Evolutionary conservation across 1,284 basidiomycete genomes (phyloP), one percentile per base, ranked within the genome.

Genomic region (Moniliella sp.): DNA sequence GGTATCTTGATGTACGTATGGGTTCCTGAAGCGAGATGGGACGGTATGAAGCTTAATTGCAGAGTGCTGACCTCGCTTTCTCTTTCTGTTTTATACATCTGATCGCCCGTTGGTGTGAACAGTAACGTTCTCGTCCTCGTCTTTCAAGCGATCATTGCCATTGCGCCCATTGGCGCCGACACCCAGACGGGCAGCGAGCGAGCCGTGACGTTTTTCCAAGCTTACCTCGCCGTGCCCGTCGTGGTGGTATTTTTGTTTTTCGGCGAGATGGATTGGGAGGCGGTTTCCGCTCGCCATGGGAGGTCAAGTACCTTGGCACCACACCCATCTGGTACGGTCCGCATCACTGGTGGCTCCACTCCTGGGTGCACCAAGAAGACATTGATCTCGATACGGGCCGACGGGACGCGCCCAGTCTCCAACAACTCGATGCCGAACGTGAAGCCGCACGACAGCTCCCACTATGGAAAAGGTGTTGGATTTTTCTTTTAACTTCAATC

Each of bases 151-250:
- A 46, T 48, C 43, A 43, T 42, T 31, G 46, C 41, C 21, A 39
- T 38, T 18, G 37, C 46, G 33, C 59, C 53, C 21, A 50, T 54
- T 25, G 59, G 48, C 18, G 50, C 50, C 32, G 57, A 46, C 9
- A 33, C 31, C 9, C 39, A 44, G 25, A 11, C 21, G 5, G 38
- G 35, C 4, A 36, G 32, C 9, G 53, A 60, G 4, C 48, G 60
- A n/a, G 65, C 60, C n/a, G 39, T 58, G 37, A 42, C 29, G 13
- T 67, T 67, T 62, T 69, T 69, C 64, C 49, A 64, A 31, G n/a
- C 18, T 25, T 68, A 62, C 57, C 42, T 67, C 26, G 62, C 63
- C 31, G 36, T 52, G 7, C 44, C 45, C 23, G 31, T 56, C 17
- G 43, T 55, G 25, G 35, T 45, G 9, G 13, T 36, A 32, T 41